A percentile compares a stretch with the other conserved stretches of the same genome.
phyloP scores from a whole-genome alignment of 306 rosid genomes.

The Quercus dentata region DNA sequence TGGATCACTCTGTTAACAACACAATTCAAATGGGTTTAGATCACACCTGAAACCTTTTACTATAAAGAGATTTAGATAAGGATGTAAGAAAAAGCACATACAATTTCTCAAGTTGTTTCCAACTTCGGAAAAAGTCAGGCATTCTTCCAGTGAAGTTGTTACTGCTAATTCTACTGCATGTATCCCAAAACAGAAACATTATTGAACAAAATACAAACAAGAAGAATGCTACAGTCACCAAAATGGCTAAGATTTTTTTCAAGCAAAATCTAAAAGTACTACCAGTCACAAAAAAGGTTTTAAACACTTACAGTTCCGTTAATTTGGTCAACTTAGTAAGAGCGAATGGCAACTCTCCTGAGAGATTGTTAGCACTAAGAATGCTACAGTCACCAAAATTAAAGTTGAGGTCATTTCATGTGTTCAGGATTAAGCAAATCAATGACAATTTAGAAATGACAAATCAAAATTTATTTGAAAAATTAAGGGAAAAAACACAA shows the following conservation, averaged over 20 bases:
- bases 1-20: constrained; percentile 24
- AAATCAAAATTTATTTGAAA: too few species aligned
- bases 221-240: not conserved
- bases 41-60: not conserved
- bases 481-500: too few species aligned
- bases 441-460: too few species aligned
- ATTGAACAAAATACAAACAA: not conserved
- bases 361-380: constrained; percentile 20
- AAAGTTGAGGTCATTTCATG: not conserved
- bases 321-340: constrained; percentile 9
- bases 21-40: not conserved
- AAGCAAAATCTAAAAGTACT: not conserved
- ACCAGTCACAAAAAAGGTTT: not conserved
- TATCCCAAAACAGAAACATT: not conserved
- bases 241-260: not conserved
- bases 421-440: too few species aligned
- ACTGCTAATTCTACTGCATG: constrained; percentile 24
- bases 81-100: not conserved
- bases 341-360: constrained; percentile 20
- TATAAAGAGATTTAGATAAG: too few species aligned
- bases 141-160: constrained; percentile 35
- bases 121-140: constrained; percentile 8
- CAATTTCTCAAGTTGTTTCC: constrained; percentile 8
- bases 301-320: constrained; percentile 7
- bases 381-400: constrained; percentile 1